Base-by-base conservation (phyloP, 768 basidiomycete genomes). In the Lentinula raphanica region DNA sequence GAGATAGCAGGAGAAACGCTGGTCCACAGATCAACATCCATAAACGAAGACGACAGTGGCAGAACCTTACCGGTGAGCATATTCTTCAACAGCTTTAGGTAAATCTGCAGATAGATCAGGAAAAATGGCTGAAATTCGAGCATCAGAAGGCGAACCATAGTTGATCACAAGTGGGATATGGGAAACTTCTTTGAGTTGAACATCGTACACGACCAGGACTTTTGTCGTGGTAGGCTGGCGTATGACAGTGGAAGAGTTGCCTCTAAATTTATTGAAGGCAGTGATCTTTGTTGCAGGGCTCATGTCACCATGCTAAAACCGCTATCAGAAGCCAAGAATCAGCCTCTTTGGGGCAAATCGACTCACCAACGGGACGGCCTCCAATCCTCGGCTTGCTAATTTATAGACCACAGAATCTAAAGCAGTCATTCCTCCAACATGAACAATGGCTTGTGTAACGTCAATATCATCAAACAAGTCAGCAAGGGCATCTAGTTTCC, bases 41-140 rank as follows among this genome's bases (percentile, higher is more conserved):
- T 9, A 5, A n/a, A 38, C 12, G 5, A 38, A 54, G 19, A 38
- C 36, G 13, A 38, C 17, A 39, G 36, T 5, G 23, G 27, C 44
- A 62, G 32, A 58, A 27, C 64, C 78, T 28, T 60, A 94, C 92
- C 96, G 88, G 68, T 94, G 93, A 25, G 94, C 91, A 70, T 99
- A 99, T 71, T 96, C 95, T 76, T 98, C 96, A 36, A 98, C 96
- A 48, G 89, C 93, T 74, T 92, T 92, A 49, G 92, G 93, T 59
- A 95, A 74, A 78, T 96, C 94, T 92, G 63, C 12, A 55, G 31
- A 17, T 9, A 31, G 25, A n/a, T 17, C 21, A 32, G 19, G 19
- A 39, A 55, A 36, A 54, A 60, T 45, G 17, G 28, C 51, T 48
- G n/a, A 23, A 61, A 35, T 39, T 23, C 51, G 12, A 46, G 49